A percentile compares a stretch with the other conserved stretches of the same genome.
These are phyloP conservation scores for Ziziphus jujuba DNA, from an alignment of 306 rosid genomes.

Conservation along the genomic window DNA sequence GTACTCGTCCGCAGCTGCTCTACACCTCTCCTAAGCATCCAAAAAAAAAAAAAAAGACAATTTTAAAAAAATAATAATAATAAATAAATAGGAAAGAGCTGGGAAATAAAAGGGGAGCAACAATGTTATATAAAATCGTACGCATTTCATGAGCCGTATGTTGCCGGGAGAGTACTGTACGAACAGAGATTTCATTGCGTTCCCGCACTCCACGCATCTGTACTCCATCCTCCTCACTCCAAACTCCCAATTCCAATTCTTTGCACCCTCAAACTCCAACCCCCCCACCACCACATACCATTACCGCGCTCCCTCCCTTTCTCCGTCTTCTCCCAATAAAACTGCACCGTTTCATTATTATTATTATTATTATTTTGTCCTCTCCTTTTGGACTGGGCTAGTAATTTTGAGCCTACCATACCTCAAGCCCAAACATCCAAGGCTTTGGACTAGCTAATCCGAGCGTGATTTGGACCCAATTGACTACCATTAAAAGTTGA, in stretches of 20 bases:
- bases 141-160: conserved; percentile 92
- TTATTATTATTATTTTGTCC: no score
- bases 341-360: no score
- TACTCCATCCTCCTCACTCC: conserved; percentile 38
- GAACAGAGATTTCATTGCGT: conserved; percentile 50
- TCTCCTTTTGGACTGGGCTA: no score
- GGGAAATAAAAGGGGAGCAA: neutral
- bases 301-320: no score
- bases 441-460: no score
- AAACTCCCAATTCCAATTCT: neutral
- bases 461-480: no score
- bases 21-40: conserved; percentile 65
- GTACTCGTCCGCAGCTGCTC: conserved; percentile 76
- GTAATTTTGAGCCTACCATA: no score
- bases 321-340: no score
- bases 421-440: no score
- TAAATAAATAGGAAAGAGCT: neutral
- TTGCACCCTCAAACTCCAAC: no score
- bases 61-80: neutral
- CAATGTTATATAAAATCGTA: conserved; percentile 27
- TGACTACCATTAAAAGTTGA: no score
- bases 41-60: conserved; percentile 8
- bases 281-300: no score
- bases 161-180: conserved; percentile 89
- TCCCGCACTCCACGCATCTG: conserved; percentile 77